Percentiles rank a stretch among this genome's conserved stretches.
Evolutionary conservation across 2,329 filamentous ascomycete genomes (phyloP).

Genomic region (Cladosporium sphaerospermum): DNA sequence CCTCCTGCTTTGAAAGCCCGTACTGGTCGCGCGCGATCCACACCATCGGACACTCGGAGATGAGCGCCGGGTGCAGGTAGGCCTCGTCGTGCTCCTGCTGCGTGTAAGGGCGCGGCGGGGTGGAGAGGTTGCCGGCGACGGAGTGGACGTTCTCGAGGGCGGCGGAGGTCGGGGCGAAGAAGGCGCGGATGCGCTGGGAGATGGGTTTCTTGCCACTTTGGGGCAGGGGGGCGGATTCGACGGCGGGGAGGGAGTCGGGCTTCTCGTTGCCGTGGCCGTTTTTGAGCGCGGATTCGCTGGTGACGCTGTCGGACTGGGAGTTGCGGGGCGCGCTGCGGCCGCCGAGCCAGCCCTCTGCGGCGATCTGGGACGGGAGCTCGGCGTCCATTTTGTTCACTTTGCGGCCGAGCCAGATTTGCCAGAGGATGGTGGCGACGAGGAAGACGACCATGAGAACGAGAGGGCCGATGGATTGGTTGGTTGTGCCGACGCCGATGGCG

Average conservation of each 20-base stretch:
- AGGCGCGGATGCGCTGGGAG: constrained; percentile 18
- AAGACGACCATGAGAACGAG: constrained; percentile 37
- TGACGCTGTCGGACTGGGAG: background rate
- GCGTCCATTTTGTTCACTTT: constrained; percentile 27
- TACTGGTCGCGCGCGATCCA: constrained; percentile 41
- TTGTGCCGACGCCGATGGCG: constrained; percentile 32
- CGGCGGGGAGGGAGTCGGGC: background rate
- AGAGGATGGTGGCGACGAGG: constrained; percentile 35
- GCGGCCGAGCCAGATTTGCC: constrained; percentile 32
- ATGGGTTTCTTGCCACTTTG: constrained; percentile 11
- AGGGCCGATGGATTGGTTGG: constrained; percentile 32
- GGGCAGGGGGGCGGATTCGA: background rate
- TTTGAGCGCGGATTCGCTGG: background rate
- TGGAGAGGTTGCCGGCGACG: constrained; percentile 28
- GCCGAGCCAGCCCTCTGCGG: background rate
- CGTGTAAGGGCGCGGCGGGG: constrained; percentile 25
- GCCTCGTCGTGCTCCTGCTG: constrained; percentile 33
- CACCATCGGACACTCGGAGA: constrained; percentile 34
- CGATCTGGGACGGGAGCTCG: background rate
- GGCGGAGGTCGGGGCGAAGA: constrained; percentile 20
- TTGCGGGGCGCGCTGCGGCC: background rate
- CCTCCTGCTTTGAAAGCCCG: constrained; percentile 37
- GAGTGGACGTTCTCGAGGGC: constrained; percentile 25
- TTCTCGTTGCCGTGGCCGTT: constrained; percentile 10
- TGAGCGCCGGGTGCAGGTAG: constrained; percentile 40